A percentile compares a stretch with the other conserved stretches of the same genome.
Conservation (phyloP, 164 flowering plant species). For the Magnolia kwangsiensis region DNA sequence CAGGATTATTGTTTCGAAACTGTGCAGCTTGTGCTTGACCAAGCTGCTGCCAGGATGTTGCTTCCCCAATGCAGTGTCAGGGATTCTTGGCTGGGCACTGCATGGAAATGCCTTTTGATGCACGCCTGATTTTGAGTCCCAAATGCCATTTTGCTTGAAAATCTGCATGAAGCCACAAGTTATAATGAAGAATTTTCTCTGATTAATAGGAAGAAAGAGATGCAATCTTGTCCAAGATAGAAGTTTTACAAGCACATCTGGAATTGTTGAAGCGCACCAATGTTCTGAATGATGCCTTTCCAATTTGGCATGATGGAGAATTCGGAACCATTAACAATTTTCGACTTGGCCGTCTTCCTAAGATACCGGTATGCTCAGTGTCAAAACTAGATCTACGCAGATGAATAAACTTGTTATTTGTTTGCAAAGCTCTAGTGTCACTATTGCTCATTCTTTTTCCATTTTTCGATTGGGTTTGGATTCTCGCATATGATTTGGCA, state of each 20-base stretch:
- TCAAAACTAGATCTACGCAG: not conserved
- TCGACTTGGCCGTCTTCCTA: slow-evolving; percentile 93
- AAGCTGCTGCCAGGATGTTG: too few relatives aligned
- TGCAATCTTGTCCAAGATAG: slow-evolving; percentile 85
- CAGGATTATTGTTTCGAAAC: too few relatives aligned
- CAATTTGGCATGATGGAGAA: slow-evolving; percentile 90
- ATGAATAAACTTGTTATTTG: not conserved
- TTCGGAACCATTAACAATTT: slow-evolving; percentile 99
- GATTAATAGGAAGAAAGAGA: slow-evolving; percentile 85
- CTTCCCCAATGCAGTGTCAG: not conserved
- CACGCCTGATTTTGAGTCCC: not conserved
- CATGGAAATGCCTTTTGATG: not conserved
- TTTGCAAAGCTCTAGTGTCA: not conserved
- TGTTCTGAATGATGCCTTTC: slow-evolving; percentile 94
- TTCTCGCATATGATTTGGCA: not conserved
- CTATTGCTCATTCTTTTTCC: not conserved
- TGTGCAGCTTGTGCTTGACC: too few relatives aligned
- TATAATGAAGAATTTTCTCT: slow-evolving; percentile 3
- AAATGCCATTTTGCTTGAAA: not conserved
- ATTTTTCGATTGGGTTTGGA: not conserved
- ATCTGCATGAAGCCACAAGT: not conserved
- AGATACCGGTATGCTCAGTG: slow-evolving; percentile 53
- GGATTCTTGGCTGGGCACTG: not conserved
- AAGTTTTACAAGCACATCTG: slow-evolving; percentile 94
- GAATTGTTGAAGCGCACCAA: slow-evolving; percentile 88